phyloP scores from a whole-genome alignment of 306 rosid genomes.

The Argentina anserina region DNA sequence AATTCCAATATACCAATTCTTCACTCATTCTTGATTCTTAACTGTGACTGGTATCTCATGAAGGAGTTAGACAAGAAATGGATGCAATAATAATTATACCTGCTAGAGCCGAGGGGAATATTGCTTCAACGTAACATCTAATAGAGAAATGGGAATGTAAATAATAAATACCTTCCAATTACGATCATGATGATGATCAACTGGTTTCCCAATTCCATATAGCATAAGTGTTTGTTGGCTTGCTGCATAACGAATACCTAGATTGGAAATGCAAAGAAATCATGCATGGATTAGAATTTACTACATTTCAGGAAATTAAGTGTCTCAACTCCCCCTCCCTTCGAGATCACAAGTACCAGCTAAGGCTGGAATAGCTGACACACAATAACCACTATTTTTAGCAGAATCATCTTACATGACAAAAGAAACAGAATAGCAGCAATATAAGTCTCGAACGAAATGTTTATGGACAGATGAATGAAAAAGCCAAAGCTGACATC shows the following conservation, averaged over 20 bases:
- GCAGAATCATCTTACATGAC: not conserved
- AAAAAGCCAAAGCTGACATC: not conserved
- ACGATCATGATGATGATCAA: not conserved
- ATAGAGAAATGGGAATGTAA: not conserved
- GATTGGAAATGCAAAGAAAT: not conserved
- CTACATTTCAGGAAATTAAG: not conserved
- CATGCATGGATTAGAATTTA: not conserved
- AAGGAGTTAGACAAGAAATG: not conserved
- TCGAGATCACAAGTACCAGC: not conserved
- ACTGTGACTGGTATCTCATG: not conserved
- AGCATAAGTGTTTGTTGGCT: not conserved
- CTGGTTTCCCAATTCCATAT: not conserved
- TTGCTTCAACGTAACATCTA: not conserved
- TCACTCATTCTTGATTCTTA: not conserved
- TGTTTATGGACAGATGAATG: not conserved
- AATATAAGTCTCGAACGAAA: slow-evolving; percentile 6
- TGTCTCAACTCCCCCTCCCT: not conserved
- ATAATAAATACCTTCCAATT: not conserved
- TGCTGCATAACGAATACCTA: not conserved
- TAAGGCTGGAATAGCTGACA: slow-evolving; percentile 9
- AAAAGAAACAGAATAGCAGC: not conserved
- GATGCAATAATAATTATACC: not conserved
- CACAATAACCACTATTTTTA: not conserved
- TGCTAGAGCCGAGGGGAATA: not conserved
- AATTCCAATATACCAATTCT: not conserved